Evolutionary conservation across 108 stramenopile genomes (phyloP), one percentile per base, ranked within the genome.

Genomic region (Bacterosira constricta): DNA sequence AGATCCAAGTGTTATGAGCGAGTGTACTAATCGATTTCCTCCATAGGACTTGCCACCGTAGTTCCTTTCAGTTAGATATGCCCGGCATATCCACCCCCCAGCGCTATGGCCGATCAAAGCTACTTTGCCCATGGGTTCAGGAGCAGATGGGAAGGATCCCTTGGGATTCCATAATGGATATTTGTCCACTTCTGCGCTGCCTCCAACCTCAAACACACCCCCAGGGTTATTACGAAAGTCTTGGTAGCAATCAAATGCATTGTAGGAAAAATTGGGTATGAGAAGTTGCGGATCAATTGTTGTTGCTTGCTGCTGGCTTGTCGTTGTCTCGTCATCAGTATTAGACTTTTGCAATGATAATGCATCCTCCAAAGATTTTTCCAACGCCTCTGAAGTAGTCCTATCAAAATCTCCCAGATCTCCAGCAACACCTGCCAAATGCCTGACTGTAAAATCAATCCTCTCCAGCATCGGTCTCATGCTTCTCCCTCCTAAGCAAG

Each of bases 181-280:
- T 30, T 82, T 39, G 37, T 88, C 86, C 4, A 82, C 83, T 10
- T 79, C 66, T 21, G 76, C 80, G 55, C 80, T 81, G 15, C 90
- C 90, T 15, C 90, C 90, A 9, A 88, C 90, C 57, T 82, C 32
- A 0, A 71, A 23, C 4, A 85, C 85, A 29, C 90, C 87, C 25
- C 90, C 90, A 2, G 90, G 90, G 65, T 86, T 90, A 26, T 80
- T 60, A 2, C 58, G 52, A 69, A 90, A 88, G 63, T 90, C 90
- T 42, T 67, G 69, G 51, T 63, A 80, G 35, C 41, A 63, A 71
- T 90, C 90, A 2, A 75, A 30, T 0, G 72, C 15, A 65, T 78
- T 85, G 82, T 90, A 90, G 3, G 65, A 35, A 57, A 84, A 75
- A 4, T 62, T 57, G 0, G 89, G 89, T 62, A 79, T 79, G 13